A percentile compares a stretch with the other conserved stretches of the same genome.
phyloP scores from a whole-genome alignment of 1,139 yeast genomes.

The Scheffersomyces segobiensis region DNA sequence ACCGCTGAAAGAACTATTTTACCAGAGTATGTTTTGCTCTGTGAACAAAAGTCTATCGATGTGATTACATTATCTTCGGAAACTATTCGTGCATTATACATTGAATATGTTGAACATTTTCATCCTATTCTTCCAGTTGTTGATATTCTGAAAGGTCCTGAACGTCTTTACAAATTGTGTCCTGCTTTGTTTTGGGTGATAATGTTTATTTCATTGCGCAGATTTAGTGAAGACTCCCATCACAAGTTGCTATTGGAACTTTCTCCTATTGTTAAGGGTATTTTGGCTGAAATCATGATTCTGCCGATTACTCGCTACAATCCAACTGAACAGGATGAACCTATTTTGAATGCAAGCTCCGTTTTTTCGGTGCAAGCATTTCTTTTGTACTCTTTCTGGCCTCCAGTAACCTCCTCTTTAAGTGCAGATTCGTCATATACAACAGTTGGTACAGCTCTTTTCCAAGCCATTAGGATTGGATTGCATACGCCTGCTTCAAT shows the following conservation, averaged over 20 bases:
- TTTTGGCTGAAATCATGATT: constrained; percentile 83
- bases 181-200: constrained; percentile 95
- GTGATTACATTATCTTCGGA: constrained; percentile 59
- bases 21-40: constrained; percentile 44
- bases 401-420: constrained; percentile 88
- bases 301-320: constrained; percentile 85
- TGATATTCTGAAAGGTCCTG: constrained; percentile 80
- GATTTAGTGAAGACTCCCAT: constrained; percentile 44
- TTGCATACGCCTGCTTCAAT: constrained; percentile 70
- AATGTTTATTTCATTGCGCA: constrained; percentile 76
- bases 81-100: constrained; percentile 63
- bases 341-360: constrained; percentile 84
- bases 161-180: constrained; percentile 70
- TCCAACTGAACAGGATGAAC: constrained; percentile 73
- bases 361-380: constrained; percentile 95
- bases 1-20: constrained; percentile 14
- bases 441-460: constrained; percentile 87
- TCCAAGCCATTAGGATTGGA: constrained; percentile 90
- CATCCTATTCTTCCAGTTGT: constrained; percentile 89
- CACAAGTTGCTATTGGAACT: constrained; percentile 49
- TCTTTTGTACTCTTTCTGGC: constrained; percentile 88
- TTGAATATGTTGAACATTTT: constrained; percentile 71
- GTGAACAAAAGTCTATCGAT: constrained; percentile 70
- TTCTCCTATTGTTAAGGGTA: constrained; percentile 70
- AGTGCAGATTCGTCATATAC: constrained; percentile 97